Base-by-base conservation (phyloP, 164 flowering plant species). In the Cinnamomum micranthum region DNA sequence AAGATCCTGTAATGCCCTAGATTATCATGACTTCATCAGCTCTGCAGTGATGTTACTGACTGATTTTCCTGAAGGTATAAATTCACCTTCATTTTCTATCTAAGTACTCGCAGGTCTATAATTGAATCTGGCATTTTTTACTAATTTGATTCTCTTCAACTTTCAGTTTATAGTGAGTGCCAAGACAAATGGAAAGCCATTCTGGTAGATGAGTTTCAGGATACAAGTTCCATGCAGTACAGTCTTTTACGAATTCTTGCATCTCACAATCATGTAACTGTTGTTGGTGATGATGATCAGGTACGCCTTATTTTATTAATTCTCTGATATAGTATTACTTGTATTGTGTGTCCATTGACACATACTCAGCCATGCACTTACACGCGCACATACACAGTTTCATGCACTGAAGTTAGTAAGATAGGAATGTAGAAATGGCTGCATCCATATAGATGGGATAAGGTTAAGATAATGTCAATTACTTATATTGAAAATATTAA, bases 211-310 rank as follows among this genome's bases (percentile, higher is more conserved):
- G 98, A 95, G 80, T 95, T 95, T 80, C 98, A 95, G 84, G 98
- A 95, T 84, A 95, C 98, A 71, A 95, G 98, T 86, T 74, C 92
- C 74, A 90, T 89, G 95, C 98, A 95, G 69, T 95, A 92, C 77
- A 80, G 74, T 74, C 86, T 95, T 70, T 77, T 95, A 50, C 84
- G 81, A 24, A 68, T 83, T 73, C 94, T 95, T 81, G 91, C 92
- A 70, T 92, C 97, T 68, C 97, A 92, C 81, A 85, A 89, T 70
- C 81, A 72, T 72, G 81, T 95, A 73, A 95, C 98, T 71, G 84
- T 95, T 81, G 91, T 95, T 82, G 98, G 98, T 69, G 98, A 95
- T 88, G 98, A 95, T 77, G 98, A 95, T 80, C 98, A 95, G 94
- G 98, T 91, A 70, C 68, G 74, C 19, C 50, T 74, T 6, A n/a